Evolutionary conservation across 2,329 filamentous ascomycete genomes (phyloP), one percentile per base, ranked within the genome.

Genomic region (Coniochaeta hoffmannii): DNA sequence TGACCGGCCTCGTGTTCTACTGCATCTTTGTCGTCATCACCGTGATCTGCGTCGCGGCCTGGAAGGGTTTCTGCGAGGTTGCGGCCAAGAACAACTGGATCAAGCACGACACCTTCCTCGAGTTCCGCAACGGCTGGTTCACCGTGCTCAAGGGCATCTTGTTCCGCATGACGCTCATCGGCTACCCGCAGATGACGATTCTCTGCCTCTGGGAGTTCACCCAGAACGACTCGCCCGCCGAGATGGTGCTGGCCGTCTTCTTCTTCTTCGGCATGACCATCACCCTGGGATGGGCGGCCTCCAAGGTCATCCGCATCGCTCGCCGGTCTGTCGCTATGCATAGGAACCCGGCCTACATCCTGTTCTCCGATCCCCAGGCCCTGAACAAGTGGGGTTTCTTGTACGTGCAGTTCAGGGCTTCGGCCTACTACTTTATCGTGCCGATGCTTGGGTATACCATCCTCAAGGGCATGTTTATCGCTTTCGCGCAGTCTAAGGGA

Each of bases 321-420:
- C 90, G 90, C 67, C 88, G 90, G 63, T 97, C 92, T 31, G 88
- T 96, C 60, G 74, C 81, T 56, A 90, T 96, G 84, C 92, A 97
- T 79, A 92, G 93, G 74, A 97, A 96, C 75, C 91, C 93, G 26
- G 93, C 92, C 28, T 97, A 97, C 72, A 96, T 97, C 63, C 85
- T 97, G 59, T 97, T 95, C 76, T 96, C 93, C 2, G 92, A 97
- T 65, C 91, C 92, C n/a, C 82, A 90, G 60, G 87, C 89, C 54
- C 82, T 97, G 60, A 96, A 97, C 82, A 96, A 96, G 74, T 97
- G 92, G 93, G 93, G 93, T 22, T 97, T 97, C 77, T 82, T 97
- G 61, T 97, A 97, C 68, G 90, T 97, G 38, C 92, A 96, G 71
- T 97, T 96, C 80, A 89, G 93, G 65, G 93, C 93, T 36, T 93